Percentiles rank a stretch among this genome's conserved stretches.
Conservation (phyloP, 164 flowering plant genomes). For the Nelumbo lutea region DNA sequence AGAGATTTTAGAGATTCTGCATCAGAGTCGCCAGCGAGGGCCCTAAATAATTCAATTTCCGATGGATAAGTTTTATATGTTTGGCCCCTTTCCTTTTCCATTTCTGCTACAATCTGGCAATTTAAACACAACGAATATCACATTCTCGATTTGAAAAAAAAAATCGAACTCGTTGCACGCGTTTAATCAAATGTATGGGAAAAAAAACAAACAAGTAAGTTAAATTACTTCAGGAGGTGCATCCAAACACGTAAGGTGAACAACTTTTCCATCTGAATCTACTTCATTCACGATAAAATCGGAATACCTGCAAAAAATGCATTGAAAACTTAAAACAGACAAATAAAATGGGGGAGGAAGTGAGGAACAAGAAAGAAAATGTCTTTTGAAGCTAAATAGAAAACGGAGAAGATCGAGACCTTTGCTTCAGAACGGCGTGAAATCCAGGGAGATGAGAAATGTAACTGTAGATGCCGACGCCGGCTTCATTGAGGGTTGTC, state of each 20-base stretch:
- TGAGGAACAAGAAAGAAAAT: neutral
- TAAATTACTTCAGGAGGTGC: conserved; percentile 63
- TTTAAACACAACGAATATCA: conserved; percentile 2
- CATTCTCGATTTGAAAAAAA: neutral
- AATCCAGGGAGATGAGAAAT: conserved; percentile 79
- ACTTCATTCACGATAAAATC: conserved; percentile 98
- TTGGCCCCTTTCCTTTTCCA: conserved; percentile 21
- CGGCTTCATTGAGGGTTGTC: conserved; percentile 50
- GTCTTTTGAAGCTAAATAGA: too few relatives aligned
- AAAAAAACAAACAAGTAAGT: neutral
- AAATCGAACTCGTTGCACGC: neutral
- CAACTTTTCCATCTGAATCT: conserved; percentile 76
- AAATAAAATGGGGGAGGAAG: neutral
- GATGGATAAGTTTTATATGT: conserved; percentile 30
- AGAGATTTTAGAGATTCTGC: conserved; percentile 49
- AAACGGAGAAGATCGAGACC: conserved; percentile 26
- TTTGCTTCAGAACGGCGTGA: conserved; percentile 84
- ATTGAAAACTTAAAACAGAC: neutral
- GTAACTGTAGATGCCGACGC: conserved; percentile 78
- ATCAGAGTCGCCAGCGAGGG: conserved; percentile 64
- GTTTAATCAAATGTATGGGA: neutral
- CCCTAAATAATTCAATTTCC: conserved; percentile 64
- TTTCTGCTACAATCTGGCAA: conserved; percentile 28
- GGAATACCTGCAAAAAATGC: conserved; percentile 46
- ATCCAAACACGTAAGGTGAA: conserved; percentile 63